phyloP scores from a whole-genome alignment of 768 basidiomycete species.

The Nevesoporus exiguus region DNA sequence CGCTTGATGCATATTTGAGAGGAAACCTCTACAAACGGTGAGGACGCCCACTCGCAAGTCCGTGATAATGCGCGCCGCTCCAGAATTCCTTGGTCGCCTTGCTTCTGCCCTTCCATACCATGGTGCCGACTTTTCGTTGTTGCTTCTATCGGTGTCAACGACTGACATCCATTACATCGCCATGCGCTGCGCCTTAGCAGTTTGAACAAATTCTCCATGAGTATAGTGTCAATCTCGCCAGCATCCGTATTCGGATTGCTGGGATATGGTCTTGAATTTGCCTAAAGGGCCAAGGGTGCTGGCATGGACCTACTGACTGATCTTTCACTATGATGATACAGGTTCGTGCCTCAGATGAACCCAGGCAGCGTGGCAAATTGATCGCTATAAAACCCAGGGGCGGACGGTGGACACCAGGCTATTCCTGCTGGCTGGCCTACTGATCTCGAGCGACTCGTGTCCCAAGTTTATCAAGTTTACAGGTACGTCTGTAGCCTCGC shows the following conservation, averaged over 20 bases:
- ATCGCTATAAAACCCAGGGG: constrained; percentile 2
- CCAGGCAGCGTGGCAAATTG: neutral
- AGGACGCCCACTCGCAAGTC: too few relatives aligned
- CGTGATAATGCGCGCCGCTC: neutral
- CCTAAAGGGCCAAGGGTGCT: constrained; percentile 9
- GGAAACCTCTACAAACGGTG: too few relatives aligned
- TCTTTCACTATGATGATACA: constrained; percentile 11
- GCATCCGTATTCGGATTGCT: constrained; percentile 14
- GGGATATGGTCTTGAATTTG: constrained; percentile 11
- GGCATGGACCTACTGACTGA: constrained; percentile 14
- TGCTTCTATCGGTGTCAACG: constrained; percentile 14
- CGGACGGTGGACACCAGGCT: constrained; percentile 6
- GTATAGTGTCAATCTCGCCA: constrained; percentile 12
- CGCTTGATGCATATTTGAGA: too few relatives aligned
- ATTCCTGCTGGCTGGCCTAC: constrained; percentile 16
- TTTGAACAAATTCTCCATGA: constrained; percentile 8
- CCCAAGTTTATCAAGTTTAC: constrained; percentile 9
- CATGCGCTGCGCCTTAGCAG: neutral
- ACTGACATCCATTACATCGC: neutral
- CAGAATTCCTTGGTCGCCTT: neutral
- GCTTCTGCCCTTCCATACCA: constrained; percentile 5
- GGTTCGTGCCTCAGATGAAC: neutral
- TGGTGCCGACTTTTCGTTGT: constrained; percentile 17
- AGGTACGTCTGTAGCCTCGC: neutral
- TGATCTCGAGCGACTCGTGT: constrained; percentile 7